A percentile compares a stretch with the other conserved stretches of the same genome.
These are phyloP conservation scores for Metschnikowia shivogae DNA, from an alignment of 805 yeast species.

Conservation along the genomic window DNA sequence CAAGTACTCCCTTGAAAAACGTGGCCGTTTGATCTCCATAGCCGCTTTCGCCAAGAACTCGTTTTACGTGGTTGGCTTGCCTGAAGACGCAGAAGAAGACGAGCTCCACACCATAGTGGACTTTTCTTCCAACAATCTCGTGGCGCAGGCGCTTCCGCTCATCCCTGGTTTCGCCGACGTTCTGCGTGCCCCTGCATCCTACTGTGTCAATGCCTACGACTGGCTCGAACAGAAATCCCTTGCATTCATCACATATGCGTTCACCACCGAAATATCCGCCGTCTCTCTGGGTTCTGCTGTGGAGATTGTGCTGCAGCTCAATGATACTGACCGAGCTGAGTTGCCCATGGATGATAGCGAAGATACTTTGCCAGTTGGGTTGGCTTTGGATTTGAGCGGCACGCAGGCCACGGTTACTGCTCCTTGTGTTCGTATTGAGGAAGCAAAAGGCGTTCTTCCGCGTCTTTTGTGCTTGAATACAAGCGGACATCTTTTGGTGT, in stretches of 20 bases:
- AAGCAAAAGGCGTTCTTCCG: conserved; percentile 56
- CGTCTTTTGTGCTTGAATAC: conserved; percentile 58
- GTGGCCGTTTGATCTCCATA: conserved; percentile 18
- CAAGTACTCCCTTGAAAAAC: conserved; percentile 10
- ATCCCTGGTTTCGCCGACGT: conserved; percentile 52
- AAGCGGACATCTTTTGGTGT: conserved; percentile 56
- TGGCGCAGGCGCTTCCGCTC: conserved; percentile 35
- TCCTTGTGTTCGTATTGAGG: conserved; percentile 58
- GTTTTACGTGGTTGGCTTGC: conserved; percentile 12
- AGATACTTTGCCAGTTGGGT: conserved; percentile 70
- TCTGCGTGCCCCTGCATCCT: conserved; percentile 45
- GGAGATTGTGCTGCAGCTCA: conserved; percentile 42
- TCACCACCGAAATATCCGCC: conserved; percentile 60
- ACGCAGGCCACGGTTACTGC: conserved; percentile 36
- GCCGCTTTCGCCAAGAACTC: conserved; percentile 20
- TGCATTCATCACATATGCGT: conserved; percentile 53
- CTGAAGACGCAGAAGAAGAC: conserved; percentile 12
- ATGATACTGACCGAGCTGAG: conserved; percentile 70
- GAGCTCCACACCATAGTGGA: conserved; percentile 10
- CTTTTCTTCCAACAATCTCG: background rate
- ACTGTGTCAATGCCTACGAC: conserved; percentile 34
- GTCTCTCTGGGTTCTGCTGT: conserved; percentile 15
- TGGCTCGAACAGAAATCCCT: conserved; percentile 34
- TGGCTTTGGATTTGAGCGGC: conserved; percentile 56
- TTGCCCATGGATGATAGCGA: conserved; percentile 66